Evolutionary conservation across 2,329 filamentous ascomycete genomes (phyloP).

Genomic region (Helicocarpus griseus): DNA sequence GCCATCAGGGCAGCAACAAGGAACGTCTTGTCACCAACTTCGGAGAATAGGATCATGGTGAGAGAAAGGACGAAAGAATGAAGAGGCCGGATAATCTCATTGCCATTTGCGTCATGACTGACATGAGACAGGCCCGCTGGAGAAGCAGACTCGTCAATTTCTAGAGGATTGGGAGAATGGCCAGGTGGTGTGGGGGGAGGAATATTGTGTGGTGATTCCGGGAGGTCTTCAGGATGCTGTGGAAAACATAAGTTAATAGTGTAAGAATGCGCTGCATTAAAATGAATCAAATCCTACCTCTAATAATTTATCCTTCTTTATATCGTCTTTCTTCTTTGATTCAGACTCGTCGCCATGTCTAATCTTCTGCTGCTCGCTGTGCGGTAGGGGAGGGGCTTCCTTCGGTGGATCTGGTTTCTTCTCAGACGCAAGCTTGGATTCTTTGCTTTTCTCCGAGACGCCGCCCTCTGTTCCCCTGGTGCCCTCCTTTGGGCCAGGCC

Average conservation of each 20-base stretch:
- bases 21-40: slow-evolving; percentile 98
- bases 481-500: slow-evolving; percentile 67
- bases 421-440: slow-evolving; percentile 58
- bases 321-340: slow-evolving; percentile 24
- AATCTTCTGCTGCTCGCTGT: slow-evolving; percentile 67
- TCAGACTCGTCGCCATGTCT: slow-evolving; percentile 21
- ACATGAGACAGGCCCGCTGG: slow-evolving; percentile 24
- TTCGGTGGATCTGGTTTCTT: slow-evolving; percentile 77
- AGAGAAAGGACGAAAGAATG: slow-evolving; percentile 89
- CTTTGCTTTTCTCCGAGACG: slow-evolving; percentile 78
- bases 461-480: slow-evolving; percentile 84
- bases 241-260: neutral
- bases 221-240: slow-evolving; percentile 73
- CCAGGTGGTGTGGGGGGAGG: slow-evolving; percentile 55
- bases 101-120: slow-evolving; percentile 19
- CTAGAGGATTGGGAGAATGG: slow-evolving; percentile 33
- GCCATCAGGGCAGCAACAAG: slow-evolving; percentile 95
- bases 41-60: slow-evolving; percentile 95
- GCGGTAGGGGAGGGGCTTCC: slow-evolving; percentile 70
- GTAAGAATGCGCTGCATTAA: neutral
- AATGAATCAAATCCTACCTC: slow-evolving; percentile 44
- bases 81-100: slow-evolving; percentile 57
- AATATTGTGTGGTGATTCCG: slow-evolving; percentile 65
- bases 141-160: slow-evolving; percentile 46
- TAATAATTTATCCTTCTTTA: slow-evolving; percentile 32